Evolutionary conservation across 1,284 basidiomycete species (phyloP), one percentile per base, ranked within the genome.

Genomic region (Veloboletus limbatus): DNA sequence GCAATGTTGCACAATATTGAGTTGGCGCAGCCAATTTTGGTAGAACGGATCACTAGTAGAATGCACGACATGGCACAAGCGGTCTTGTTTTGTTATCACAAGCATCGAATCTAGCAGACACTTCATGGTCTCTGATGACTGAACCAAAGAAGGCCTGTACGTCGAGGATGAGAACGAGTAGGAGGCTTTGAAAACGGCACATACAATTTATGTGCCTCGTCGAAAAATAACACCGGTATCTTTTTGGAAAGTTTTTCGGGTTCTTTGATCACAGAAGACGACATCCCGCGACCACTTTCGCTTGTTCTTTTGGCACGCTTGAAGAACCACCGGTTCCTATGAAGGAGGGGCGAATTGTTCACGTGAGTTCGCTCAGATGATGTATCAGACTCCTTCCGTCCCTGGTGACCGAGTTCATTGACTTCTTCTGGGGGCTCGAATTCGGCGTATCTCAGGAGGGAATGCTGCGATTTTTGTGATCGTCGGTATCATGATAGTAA

Each of bases 21-120:
- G 69, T 56, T 85, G 83, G 48, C 85, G 73, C 32, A 88, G 72
- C 85, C 85, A 91, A 24, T 82, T 86, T 57, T 88, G 85, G 62
- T 89, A 91, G 67, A 91, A 90, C 0, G 88, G 82, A 53, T 92
- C 88, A 57, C 82, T 87, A 3, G 89, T 89, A 2, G 88, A 85
- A 53, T 91, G 88, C 40, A 92, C 80, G 56, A 90, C 84, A 57
- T 91, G 88, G 54, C 86, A 88, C 11, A 92, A 65, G 13, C 85
- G 73, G 58, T 92, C 85, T 65, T 92, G 88, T 69, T 91, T 92
- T 27, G 88, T 89, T 39, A 92, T 69, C 13, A 91, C 89, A 16
- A 91, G 77, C 77, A 90, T 86, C 7, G 86, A 85, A 57, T 91
- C 89, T 24, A 92, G 74, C 8, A 92, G 68, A 52, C 81, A 84